These are phyloP conservation scores for Umbilicaria muhlenbergii DNA, from an alignment of 495 filamentous ascomycete species.

Conservation along the genomic window DNA sequence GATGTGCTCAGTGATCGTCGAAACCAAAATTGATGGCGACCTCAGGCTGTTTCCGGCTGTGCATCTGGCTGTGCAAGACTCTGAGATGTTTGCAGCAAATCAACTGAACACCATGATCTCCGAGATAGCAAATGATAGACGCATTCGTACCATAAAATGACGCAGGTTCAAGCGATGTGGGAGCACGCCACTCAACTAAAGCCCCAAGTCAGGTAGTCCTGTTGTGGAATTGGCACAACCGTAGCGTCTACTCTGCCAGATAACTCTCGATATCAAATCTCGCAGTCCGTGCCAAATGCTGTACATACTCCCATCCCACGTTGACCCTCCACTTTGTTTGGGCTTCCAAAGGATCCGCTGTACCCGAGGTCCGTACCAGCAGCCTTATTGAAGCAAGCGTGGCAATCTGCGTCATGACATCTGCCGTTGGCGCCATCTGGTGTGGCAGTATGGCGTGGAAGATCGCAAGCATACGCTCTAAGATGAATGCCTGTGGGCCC, in stretches of 20 bases:
- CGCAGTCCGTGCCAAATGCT: constrained; percentile 47
- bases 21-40: too few relatives aligned
- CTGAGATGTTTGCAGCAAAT: too few relatives aligned
- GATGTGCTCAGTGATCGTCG: too few relatives aligned
- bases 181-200: too few relatives aligned
- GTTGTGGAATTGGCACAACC: too few relatives aligned
- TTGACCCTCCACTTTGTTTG: constrained; percentile 58
- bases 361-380: constrained; percentile 42
- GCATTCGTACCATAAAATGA: too few relatives aligned
- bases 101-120: too few relatives aligned
- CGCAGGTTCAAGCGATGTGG: too few relatives aligned
- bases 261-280: constrained; percentile 60
- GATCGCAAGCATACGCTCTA: constrained; percentile 80
- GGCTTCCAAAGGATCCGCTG: constrained; percentile 43
- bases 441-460: constrained; percentile 66
- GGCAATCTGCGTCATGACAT: constrained; percentile 55
- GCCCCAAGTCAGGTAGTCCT: too few relatives aligned
- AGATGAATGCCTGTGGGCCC: constrained; percentile 53
- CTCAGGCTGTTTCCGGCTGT: too few relatives aligned
- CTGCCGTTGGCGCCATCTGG: constrained; percentile 33
- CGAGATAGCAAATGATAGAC: too few relatives aligned
- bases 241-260: constrained; percentile 35
- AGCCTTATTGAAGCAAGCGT: constrained; percentile 68
- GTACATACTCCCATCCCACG: constrained; percentile 59
- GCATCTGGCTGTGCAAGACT: too few relatives aligned